Conservation (phyloP, 768 basidiomycete species). For the Tulasnella sp. region DNA sequence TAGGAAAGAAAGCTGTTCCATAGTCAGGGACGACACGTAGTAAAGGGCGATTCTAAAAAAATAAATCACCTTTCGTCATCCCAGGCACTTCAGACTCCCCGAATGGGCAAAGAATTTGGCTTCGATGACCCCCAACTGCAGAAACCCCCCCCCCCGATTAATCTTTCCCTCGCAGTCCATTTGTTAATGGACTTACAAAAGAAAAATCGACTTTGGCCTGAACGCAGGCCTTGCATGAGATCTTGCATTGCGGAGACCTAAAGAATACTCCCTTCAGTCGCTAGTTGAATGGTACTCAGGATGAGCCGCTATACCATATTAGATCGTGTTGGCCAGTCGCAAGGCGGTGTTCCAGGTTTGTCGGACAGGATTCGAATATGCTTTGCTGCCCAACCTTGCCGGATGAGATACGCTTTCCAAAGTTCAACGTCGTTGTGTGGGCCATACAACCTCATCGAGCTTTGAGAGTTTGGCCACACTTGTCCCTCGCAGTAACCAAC, state of each 20-base stretch:
- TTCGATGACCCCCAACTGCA: background rate
- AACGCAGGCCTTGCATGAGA: background rate
- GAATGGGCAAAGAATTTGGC: background rate
- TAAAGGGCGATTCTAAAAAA: background rate
- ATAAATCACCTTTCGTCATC: background rate
- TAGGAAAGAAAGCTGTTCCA: background rate
- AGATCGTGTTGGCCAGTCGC: background rate
- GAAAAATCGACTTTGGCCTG: slow-evolving; percentile 1
- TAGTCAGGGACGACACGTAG: background rate
- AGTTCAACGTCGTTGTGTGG: background rate
- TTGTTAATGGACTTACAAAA: background rate
- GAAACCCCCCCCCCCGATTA: background rate
- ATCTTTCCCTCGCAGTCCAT: background rate
- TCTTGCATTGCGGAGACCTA: slow-evolving; percentile 2
- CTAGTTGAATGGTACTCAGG: background rate
- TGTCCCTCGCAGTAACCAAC: background rate
- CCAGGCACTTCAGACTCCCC: background rate
- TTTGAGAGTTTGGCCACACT: background rate
- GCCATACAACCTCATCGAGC: background rate
- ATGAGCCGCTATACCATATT: background rate
- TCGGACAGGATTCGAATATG: background rate
- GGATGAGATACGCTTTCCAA: background rate
- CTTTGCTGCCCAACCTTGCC: background rate
- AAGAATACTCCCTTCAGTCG: background rate
- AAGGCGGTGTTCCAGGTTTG: background rate